Evolutionary conservation across 2,329 filamentous ascomycete species (phyloP).

Genomic region (Fusarium circinatum): DNA sequence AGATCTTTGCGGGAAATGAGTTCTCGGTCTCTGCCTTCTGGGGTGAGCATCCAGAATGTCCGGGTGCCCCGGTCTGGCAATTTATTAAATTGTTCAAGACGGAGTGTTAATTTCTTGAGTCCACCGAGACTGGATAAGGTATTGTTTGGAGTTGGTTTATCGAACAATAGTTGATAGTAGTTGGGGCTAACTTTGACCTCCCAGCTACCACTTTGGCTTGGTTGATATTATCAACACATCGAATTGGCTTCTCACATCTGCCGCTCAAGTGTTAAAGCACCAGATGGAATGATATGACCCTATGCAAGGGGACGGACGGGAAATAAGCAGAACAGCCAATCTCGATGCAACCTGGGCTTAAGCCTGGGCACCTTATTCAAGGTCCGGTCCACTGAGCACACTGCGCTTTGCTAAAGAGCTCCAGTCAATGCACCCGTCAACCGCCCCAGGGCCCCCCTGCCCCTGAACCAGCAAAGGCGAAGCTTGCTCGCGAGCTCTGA

Average conservation of each 20-base stretch:
- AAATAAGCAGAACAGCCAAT: conserved; percentile 36
- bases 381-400: conserved; percentile 17
- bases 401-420: conserved; percentile 13
- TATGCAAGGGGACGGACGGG: conserved; percentile 22
- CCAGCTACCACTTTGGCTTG: neutral
- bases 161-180: neutral
- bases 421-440: conserved; percentile 11
- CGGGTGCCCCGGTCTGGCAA: conserved; percentile 39
- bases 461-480: conserved; percentile 37
- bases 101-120: conserved; percentile 41
- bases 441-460: conserved; percentile 24
- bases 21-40: conserved; percentile 26
- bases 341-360: conserved; percentile 30
- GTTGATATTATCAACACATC: neutral
- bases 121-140: conserved; percentile 36
- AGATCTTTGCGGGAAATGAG: conserved; percentile 43
- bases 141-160: neutral
- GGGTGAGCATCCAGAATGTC: conserved; percentile 32
- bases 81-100: conserved; percentile 39
- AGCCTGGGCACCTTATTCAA: conserved; percentile 19
- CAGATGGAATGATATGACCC: conserved; percentile 14
- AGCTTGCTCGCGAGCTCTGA: conserved; percentile 18
- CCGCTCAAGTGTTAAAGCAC: conserved; percentile 5
- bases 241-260: conserved; percentile 23
- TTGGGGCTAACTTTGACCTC: neutral